Conservation (phyloP, 2,329 filamentous ascomycete species). For the Mycocentrospora acerina region DNA sequence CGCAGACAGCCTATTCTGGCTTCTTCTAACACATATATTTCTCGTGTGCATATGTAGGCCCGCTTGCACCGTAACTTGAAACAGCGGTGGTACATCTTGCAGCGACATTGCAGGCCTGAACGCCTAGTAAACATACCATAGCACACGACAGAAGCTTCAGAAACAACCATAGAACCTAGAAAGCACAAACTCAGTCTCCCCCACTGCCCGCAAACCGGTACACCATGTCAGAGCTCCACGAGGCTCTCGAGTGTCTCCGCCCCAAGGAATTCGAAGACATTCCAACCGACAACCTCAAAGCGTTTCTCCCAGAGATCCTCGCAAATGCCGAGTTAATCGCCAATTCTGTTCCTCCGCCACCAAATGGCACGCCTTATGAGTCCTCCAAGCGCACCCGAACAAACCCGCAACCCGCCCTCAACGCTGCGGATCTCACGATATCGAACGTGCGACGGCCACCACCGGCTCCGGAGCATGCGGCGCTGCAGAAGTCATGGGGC, state of each 20-base stretch:
- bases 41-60: too few species aligned
- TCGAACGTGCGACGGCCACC: slow-evolving; percentile 54
- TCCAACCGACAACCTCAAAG: slow-evolving; percentile 44
- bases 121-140: too few species aligned
- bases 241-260: slow-evolving; percentile 47
- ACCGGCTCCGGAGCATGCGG: slow-evolving; percentile 55
- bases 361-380: slow-evolving; percentile 48
- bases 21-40: too few species aligned
- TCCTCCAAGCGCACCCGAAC: slow-evolving; percentile 58
- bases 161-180: too few species aligned
- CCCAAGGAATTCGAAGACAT: slow-evolving; percentile 50
- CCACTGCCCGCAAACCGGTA: neutral
- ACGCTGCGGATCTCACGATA: slow-evolving; percentile 54
- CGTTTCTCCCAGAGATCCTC: slow-evolving; percentile 46
- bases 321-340: slow-evolving; percentile 67
- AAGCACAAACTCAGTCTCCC: too few species aligned
- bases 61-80: too few species aligned
- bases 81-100: too few species aligned
- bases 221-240: slow-evolving; percentile 44
- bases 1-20: too few species aligned
- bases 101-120: too few species aligned
- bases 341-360: slow-evolving; percentile 70
- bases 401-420: slow-evolving; percentile 54
- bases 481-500: slow-evolving; percentile 78
- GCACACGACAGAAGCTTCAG: too few species aligned